Evolutionary conservation across 2,329 filamentous ascomycete species (phyloP).

Genomic region (Alternaria incomplexa): DNA sequence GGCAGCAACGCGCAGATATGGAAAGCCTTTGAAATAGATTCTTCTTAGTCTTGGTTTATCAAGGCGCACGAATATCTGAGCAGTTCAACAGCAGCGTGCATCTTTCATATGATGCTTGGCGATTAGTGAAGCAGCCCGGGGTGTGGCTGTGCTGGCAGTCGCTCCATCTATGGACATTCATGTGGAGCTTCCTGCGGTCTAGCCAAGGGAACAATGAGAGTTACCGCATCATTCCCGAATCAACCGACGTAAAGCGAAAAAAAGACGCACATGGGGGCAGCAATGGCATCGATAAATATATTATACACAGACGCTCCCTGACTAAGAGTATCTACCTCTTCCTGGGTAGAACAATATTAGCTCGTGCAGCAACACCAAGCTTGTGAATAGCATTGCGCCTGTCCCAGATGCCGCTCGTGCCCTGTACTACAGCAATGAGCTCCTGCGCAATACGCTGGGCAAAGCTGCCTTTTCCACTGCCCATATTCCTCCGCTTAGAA

Average conservation of each 20-base stretch:
- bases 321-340: conserved; percentile 29
- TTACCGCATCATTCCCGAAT: not conserved
- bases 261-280: not conserved
- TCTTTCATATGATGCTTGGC: not conserved
- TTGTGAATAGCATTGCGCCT: conserved; percentile 79
- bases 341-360: conserved; percentile 63
- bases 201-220: not conserved
- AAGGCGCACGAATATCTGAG: not conserved
- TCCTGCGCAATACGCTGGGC: conserved; percentile 83
- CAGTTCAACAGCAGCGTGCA: not conserved
- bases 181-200: conserved; percentile 17
- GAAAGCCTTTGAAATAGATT: not conserved
- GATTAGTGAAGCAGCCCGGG: conserved; percentile 10
- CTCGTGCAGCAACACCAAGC: conserved; percentile 76
- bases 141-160: conserved; percentile 22
- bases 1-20: not conserved
- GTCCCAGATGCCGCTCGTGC: conserved; percentile 83
- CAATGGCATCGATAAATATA: not conserved
- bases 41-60: not conserved
- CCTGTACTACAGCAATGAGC: conserved; percentile 86
- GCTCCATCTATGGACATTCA: not conserved
- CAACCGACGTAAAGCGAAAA: not conserved
- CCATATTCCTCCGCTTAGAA: conserved; percentile 74
- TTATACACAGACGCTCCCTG: conserved; percentile 2
- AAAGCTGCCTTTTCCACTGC: conserved; percentile 74